Evolutionary conservation across 805 yeast species (phyloP), one percentile per base, ranked within the genome.

Genomic region (Lachancea quebecensis): DNA sequence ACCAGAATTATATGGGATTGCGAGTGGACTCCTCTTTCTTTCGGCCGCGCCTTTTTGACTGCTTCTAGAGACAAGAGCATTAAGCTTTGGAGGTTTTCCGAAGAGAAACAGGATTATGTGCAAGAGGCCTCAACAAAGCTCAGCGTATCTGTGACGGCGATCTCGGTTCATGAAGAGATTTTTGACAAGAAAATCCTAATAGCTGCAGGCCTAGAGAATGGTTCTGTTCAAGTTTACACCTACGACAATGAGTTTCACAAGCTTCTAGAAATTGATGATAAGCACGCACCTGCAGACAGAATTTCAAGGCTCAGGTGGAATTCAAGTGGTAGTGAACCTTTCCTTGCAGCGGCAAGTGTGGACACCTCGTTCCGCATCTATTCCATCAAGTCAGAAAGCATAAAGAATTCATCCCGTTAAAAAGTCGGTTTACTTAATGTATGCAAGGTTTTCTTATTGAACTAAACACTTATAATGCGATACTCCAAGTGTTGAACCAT

Each of bases 1-100:
- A 65, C 83, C 1, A 78, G 97, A 64, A 91, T 93, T 55, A 78
- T 93, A 36, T 95, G 99, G 99, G 98, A 93, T 67, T 82, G 91
- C 60, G 77, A 85, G 33, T 93, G 97, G 96, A 69, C 81, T 0
- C 87, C 89, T 4, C 48, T 56, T n/a, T 68, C 57, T 2, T 59
- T 58, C 40, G 73, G 70, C 7, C 41, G 53, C n/a, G 60, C 62
- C n/a, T 90, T 91, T 57, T 73, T 85, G 12, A 90, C 97, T 0
- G 95, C 83, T 0, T 82, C 95, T 2, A 78, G 99, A 62, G 99
- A 93, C 62, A 85, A 82, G 57, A 74, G 79, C 2, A 61, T 90
- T 41, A 86, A 85, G 57, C 67, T 81, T 14, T 90, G 96, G 96
- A 66, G 66, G 39, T 63, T 78, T 9, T 55, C 64, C 2, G 59